Evolutionary conservation across 306 rosid species (phyloP).

Genomic region (Cajanus cajan): DNA sequence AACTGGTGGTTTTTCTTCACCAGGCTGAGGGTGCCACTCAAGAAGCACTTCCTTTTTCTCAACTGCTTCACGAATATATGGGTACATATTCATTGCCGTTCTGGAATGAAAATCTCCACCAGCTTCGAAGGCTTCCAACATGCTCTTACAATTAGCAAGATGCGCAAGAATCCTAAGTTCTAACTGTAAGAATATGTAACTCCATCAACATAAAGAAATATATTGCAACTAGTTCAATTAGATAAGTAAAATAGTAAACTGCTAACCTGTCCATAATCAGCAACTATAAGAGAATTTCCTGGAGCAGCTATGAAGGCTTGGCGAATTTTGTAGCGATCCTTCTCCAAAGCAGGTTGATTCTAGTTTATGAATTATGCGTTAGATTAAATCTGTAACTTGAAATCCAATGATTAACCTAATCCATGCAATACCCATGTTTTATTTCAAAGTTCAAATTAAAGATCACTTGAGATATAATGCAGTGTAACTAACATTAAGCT

Average conservation of each 20-base stretch:
- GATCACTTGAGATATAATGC: background rate
- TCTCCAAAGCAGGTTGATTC: slow-evolving; percentile 99
- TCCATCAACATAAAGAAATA: slow-evolving; percentile 38
- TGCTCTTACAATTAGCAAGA: slow-evolving; percentile 89
- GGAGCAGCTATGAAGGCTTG: slow-evolving; percentile 96
- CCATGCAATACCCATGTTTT: background rate
- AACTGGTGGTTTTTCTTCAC: slow-evolving; percentile 96
- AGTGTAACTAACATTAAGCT: background rate
- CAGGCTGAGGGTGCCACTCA: slow-evolving; percentile 98
- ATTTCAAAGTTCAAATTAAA: background rate
- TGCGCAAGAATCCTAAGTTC: slow-evolving; percentile 99
- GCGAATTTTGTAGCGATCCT: slow-evolving; percentile 96
- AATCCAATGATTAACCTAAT: slow-evolving; percentile 13
- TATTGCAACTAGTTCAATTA: slow-evolving; percentile 9
- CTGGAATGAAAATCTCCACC: slow-evolving; percentile 99
- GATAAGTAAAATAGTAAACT: slow-evolving; percentile 32
- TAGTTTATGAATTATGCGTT: slow-evolving; percentile 38
- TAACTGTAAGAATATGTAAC: slow-evolving; percentile 56
- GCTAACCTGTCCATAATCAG: slow-evolving; percentile 97
- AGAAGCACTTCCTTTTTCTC: slow-evolving; percentile 69
- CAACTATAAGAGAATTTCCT: slow-evolving; percentile 92
- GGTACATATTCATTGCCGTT: slow-evolving; percentile 99
- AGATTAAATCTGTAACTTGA: slow-evolving; percentile 15
- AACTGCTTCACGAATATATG: slow-evolving; percentile 85
- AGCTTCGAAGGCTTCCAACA: slow-evolving; percentile 93